Conservation (phyloP, 345 rosid species). For the Ceriops tagal region DNA sequence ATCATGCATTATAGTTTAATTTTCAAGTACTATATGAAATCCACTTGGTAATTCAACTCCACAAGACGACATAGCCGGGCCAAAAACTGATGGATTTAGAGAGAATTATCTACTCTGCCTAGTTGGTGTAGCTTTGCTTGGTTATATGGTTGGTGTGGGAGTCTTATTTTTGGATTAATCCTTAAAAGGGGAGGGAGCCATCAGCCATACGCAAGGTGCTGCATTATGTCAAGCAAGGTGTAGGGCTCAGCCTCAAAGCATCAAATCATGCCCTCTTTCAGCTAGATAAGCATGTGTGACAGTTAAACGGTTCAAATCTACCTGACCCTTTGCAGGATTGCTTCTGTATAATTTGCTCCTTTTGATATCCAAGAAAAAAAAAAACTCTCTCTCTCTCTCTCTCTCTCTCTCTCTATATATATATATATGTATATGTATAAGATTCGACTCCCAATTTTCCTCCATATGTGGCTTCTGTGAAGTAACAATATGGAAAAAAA, state of each 20-base stretch:
- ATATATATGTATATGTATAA: too few relatives aligned
- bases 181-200: neutral
- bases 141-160: neutral
- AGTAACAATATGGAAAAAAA: too few relatives aligned
- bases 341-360: neutral
- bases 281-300: slow-evolving; percentile 9
- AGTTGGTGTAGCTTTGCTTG: neutral
- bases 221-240: neutral
- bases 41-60: too few relatives aligned
- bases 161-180: neutral
- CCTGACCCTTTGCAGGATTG: neutral
- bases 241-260: neutral
- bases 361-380: too few relatives aligned
- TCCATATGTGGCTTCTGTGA: too few relatives aligned
- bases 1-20: too few relatives aligned
- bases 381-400: too few relatives aligned
- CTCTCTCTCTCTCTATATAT: too few relatives aligned
- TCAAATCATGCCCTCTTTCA: neutral
- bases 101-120: neutral
- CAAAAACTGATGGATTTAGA: too few relatives aligned
- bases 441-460: too few relatives aligned
- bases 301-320: slow-evolving; percentile 19
- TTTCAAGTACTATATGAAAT: too few relatives aligned
- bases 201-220: neutral
- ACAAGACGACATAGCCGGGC: too few relatives aligned